Conservation (phyloP, 2,329 filamentous ascomycete genomes). For the Pyricularia sp. region DNA sequence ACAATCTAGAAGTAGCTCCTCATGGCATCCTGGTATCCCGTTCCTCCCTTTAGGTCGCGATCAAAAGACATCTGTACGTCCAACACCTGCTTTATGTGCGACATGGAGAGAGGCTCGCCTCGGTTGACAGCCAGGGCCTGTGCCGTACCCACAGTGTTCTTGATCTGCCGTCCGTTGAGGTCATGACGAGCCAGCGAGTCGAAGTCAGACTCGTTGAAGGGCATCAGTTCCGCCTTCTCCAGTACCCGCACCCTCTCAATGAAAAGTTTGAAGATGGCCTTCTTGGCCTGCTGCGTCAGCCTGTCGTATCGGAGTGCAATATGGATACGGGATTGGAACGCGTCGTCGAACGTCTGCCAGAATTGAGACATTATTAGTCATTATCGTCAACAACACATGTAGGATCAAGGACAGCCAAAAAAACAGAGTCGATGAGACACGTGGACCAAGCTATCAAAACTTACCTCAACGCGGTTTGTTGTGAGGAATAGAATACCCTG, state of each 20-base stretch:
- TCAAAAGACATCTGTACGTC: slow-evolving; percentile 76
- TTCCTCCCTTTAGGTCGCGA: slow-evolving; percentile 67
- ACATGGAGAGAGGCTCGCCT: slow-evolving; percentile 57
- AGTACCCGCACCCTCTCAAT: slow-evolving; percentile 56
- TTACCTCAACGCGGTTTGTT: slow-evolving; percentile 65
- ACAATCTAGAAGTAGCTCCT: slow-evolving; percentile 51
- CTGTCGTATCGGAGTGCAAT: slow-evolving; percentile 72
- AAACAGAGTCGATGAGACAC: not conserved
- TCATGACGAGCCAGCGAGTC: slow-evolving; percentile 53
- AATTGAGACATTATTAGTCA: too few relatives aligned
- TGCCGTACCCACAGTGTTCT: slow-evolving; percentile 74
- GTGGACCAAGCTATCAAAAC: slow-evolving; percentile 7
- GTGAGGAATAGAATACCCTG: slow-evolving; percentile 84
- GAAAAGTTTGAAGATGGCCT: slow-evolving; percentile 74
- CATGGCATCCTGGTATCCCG: slow-evolving; percentile 75
- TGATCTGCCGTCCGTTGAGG: slow-evolving; percentile 58
- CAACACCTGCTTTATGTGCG: slow-evolving; percentile 69
- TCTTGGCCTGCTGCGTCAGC: slow-evolving; percentile 58
- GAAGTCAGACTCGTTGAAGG: slow-evolving; percentile 55
- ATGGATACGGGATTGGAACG: slow-evolving; percentile 80
- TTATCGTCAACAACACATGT: not conserved
- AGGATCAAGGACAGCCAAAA: too few relatives aligned
- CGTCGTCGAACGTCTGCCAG: slow-evolving; percentile 69
- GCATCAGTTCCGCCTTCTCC: slow-evolving; percentile 45
- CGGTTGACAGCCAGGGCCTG: slow-evolving; percentile 73